Evolutionary conservation across 768 basidiomycete genomes (phyloP).

Genomic region (Tricholoma furcatifolium): DNA sequence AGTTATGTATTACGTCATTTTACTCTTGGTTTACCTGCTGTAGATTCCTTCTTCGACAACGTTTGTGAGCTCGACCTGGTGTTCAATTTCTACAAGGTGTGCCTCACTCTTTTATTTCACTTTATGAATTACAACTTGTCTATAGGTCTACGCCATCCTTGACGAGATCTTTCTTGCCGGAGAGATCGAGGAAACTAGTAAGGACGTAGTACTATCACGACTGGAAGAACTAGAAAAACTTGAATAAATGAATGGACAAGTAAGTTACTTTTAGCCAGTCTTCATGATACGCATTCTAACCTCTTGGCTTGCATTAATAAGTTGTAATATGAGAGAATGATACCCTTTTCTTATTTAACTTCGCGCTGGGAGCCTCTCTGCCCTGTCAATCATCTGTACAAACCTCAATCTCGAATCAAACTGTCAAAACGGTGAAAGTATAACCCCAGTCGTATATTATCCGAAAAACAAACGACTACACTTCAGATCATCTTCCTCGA

Average conservation of each 20-base stretch:
- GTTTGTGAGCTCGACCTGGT: conserved; percentile 98
- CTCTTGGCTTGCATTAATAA: background rate
- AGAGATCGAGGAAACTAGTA: conserved; percentile 97
- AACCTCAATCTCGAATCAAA: background rate
- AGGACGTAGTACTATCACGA: conserved; percentile 89
- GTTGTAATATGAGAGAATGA: conserved; percentile 4
- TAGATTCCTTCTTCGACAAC: conserved; percentile 98
- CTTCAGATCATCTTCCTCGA: background rate
- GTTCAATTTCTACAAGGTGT: conserved; percentile 97
- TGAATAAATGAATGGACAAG: conserved; percentile 52
- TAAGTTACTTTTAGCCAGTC: background rate
- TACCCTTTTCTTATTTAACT: conserved; percentile 11
- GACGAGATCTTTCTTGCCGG: conserved; percentile 99
- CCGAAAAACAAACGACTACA: conserved; percentile 11
- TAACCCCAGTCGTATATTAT: conserved; percentile 5
- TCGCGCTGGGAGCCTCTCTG: background rate
- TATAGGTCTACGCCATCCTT: conserved; percentile 98
- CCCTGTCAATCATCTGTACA: background rate
- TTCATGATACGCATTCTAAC: background rate
- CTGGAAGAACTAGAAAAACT: conserved; percentile 92
- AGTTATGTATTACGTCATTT: conserved; percentile 2
- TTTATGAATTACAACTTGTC: background rate
- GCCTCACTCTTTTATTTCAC: conserved; percentile 5
- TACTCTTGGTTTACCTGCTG: conserved; percentile 1
- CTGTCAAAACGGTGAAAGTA: background rate